Evolutionary conservation across 129 eudicot species (phyloP).

Genomic region (Heracleum sosnowskyi): DNA sequence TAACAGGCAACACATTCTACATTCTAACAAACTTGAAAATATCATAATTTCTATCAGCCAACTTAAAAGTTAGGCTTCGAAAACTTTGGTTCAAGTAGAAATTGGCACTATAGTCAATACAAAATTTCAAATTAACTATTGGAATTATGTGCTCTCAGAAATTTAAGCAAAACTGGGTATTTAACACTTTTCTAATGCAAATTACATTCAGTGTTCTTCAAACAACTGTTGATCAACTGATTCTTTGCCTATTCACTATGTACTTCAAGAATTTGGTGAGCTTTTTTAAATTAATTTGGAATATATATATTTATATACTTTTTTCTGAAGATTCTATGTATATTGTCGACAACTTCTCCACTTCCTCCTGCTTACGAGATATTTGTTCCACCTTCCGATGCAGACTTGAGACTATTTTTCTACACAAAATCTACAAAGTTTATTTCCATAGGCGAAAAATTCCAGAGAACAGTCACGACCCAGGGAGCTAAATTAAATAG

Average conservation of each 20-base stretch:
- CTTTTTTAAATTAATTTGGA: slow-evolving; percentile 14
- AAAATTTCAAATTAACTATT: background rate
- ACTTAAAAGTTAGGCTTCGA: background rate
- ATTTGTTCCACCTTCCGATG: background rate
- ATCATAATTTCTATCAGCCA: background rate
- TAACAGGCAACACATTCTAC: background rate
- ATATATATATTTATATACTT: background rate
- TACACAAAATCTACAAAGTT: slow-evolving; percentile 10
- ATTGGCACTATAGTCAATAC: background rate
- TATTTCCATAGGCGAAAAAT: slow-evolving; percentile 24
- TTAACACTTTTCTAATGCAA: slow-evolving; percentile 33
- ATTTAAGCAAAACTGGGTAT: slow-evolving; percentile 51
- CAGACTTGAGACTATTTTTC: background rate
- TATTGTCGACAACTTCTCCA: slow-evolving; percentile 20
- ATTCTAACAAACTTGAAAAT: background rate
- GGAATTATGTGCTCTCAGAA: slow-evolving; percentile 12
- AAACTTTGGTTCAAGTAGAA: slow-evolving; percentile 8
- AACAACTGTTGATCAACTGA: slow-evolving; percentile 25
- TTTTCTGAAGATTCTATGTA: slow-evolving; percentile 25
- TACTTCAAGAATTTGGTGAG: slow-evolving; percentile 28
- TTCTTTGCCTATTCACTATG: slow-evolving; percentile 35
- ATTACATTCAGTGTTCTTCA: slow-evolving; percentile 32
- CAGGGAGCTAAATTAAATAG: slow-evolving; percentile 9
- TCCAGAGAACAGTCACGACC: slow-evolving; percentile 13
- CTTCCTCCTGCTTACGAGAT: slow-evolving; percentile 17